phyloP scores from a whole-genome alignment of 352 stramenopile genomes.

The Phytopythium oedochilum region DNA sequence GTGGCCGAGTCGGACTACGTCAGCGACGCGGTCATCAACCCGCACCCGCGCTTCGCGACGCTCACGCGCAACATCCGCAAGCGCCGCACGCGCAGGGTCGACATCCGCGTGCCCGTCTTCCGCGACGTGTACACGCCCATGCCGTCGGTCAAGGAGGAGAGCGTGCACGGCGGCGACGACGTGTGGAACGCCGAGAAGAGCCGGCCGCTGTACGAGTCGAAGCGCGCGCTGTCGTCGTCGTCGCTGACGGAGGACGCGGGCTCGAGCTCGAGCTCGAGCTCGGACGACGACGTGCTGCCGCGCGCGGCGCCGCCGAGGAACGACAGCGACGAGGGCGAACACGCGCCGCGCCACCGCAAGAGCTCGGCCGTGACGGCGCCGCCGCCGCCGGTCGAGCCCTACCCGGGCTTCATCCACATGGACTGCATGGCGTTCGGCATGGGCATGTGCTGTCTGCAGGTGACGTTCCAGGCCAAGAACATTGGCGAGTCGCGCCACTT shows the following conservation, averaged over 20 bases:
- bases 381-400: constrained; percentile 64
- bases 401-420: constrained; percentile 96
- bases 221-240: constrained; percentile 23
- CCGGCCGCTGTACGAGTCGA: constrained; percentile 71
- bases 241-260: constrained; percentile 11
- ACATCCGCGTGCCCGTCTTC: constrained; percentile 87
- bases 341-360: constrained; percentile 33
- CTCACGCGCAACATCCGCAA: constrained; percentile 98
- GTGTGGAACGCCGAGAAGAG: constrained; percentile 77
- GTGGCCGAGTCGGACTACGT: constrained; percentile 96
- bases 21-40: constrained; percentile 98
- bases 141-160: constrained; percentile 67
- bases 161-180: constrained; percentile 4
- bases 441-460: constrained; percentile 99
- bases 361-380: constrained; percentile 35
- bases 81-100: constrained; percentile 81
- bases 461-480: constrained; percentile 98
- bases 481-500: constrained; percentile 98
- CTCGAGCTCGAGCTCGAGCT: constrained; percentile 12
- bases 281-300: constrained; percentile 8
- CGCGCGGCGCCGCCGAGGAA: background rate
- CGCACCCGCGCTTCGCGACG: constrained; percentile 97
- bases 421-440: constrained; percentile 99
- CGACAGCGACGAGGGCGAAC: background rate
- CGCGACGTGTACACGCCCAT: constrained; percentile 78